Percentiles rank a stretch among this genome's conserved stretches.
Conservation (phyloP, 495 filamentous ascomycete species). For the Penicillium maclennaniae region DNA sequence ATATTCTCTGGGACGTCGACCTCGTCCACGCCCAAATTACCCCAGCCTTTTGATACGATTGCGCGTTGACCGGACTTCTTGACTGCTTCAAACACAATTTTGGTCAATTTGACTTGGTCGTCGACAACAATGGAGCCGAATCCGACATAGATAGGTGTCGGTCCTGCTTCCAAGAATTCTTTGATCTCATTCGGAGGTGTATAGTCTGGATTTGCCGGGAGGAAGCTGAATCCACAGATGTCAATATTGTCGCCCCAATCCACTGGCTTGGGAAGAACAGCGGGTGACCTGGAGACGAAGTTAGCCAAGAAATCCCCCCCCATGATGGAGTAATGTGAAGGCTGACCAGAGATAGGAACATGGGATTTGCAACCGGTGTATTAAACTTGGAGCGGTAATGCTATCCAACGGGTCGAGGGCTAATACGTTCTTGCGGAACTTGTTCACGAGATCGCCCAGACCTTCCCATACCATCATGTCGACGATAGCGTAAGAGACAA, state of each 20-base stretch:
- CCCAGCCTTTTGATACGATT: conserved; percentile 78
- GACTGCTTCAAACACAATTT: conserved; percentile 65
- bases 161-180: conserved; percentile 60
- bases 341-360: conserved; percentile 71
- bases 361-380: conserved; percentile 63
- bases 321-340: background rate
- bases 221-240: conserved; percentile 72
- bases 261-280: conserved; percentile 71
- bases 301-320: background rate
- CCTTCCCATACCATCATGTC: conserved; percentile 86
- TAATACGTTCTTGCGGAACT: conserved; percentile 62
- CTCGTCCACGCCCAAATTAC: conserved; percentile 61
- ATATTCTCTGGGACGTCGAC: conserved; percentile 60
- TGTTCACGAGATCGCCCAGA: conserved; percentile 71
- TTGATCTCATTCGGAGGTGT: conserved; percentile 58
- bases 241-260: conserved; percentile 73
- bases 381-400: conserved; percentile 64
- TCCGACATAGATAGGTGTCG: conserved; percentile 74
- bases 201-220: conserved; percentile 60
- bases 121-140: conserved; percentile 82
- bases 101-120: conserved; percentile 63
- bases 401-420: conserved; percentile 63
- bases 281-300: conserved; percentile 51
- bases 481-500: conserved; percentile 68
- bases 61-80: conserved; percentile 63